Evolutionary conservation across 2,329 filamentous ascomycete species (phyloP).

Genomic region (Cadophora gregata): DNA sequence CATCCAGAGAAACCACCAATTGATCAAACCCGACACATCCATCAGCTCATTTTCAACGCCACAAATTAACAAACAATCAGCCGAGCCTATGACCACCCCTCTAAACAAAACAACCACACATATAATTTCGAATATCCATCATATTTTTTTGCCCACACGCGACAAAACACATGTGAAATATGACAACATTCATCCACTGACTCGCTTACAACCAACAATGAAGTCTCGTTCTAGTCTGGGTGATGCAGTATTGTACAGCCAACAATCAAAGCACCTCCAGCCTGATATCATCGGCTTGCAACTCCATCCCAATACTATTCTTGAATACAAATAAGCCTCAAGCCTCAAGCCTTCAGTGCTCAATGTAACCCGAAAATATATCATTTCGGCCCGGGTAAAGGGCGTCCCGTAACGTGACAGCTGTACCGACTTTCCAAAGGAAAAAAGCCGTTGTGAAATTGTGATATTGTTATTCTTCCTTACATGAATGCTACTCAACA

Average conservation of each 20-base stretch:
- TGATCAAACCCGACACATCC: not conserved
- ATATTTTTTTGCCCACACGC: not conserved
- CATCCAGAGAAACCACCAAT: not conserved
- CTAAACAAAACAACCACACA: not conserved
- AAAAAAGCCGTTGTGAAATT: too few relatives aligned
- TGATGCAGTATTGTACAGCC: not conserved
- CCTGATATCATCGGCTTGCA: not conserved
- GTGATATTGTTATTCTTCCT: too few relatives aligned
- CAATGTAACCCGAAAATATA: too few relatives aligned
- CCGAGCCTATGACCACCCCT: not conserved
- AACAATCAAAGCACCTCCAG: not conserved
- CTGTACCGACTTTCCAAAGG: too few relatives aligned
- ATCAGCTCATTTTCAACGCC: not conserved
- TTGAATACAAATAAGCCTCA: too few relatives aligned
- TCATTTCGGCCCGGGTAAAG: not conserved
- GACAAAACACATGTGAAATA: conserved; percentile 1
- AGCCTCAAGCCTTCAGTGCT: too few relatives aligned
- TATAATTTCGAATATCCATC: not conserved
- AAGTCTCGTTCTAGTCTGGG: not conserved
- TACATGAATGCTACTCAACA: too few relatives aligned
- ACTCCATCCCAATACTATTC: too few relatives aligned
- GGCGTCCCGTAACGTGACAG: not conserved
- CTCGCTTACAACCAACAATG: not conserved
- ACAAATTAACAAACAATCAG: not conserved
- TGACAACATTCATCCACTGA: not conserved